Evolutionary conservation across 2,329 filamentous ascomycete genomes (phyloP), one percentile per base, ranked within the genome.

Genomic region (Dactylonectria macrodidyma): DNA sequence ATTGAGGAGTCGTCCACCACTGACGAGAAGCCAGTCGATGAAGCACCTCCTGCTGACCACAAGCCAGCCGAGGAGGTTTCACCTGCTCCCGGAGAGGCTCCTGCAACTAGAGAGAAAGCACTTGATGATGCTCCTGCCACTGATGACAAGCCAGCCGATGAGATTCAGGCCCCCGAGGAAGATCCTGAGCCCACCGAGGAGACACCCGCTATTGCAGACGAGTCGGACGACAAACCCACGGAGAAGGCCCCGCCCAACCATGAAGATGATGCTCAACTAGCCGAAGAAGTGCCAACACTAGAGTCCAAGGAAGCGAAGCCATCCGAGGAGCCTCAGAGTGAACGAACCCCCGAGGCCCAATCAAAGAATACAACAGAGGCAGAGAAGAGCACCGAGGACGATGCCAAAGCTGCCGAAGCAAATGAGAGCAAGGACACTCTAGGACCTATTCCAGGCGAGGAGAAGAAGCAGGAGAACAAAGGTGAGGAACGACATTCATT

Each of bases 401-500:
- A 72, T 48, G 67, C 68, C 36, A 77, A 72, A 62, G 63, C 70
- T 44, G 72, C 72, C 62, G 72, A 72, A 65, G 79, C 78, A 59
- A 78, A 79, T 51, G 79, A 84, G 74, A 80, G 76, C 63, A 83
- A 82, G 70, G 82, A 84, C 65, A 78, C 73, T 5, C 75, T 83
- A 67, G 80, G 79, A 33, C 80, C 81, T 30, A 83, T 83, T 66
- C 76, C 79, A 55, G 71, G 73, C 52, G 79, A 81, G 57, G 59
- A 62, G 11, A 79, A 80, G 67, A 81, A 78, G 71, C 76, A 72
- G 68, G 73, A 75, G 62, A 80, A 79, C 72, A 84, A 83, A 85
- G 83, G 83, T 85, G 81, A 85, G 83, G 78, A 80, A 74, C 69
- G 74, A 67, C 69, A 73, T 79, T 78, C 72, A 77, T 75, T 80